A percentile compares a stretch with the other conserved stretches of the same genome.
Conservation (phyloP, 148 eudicot species). For the Rhododendron molle region DNA sequence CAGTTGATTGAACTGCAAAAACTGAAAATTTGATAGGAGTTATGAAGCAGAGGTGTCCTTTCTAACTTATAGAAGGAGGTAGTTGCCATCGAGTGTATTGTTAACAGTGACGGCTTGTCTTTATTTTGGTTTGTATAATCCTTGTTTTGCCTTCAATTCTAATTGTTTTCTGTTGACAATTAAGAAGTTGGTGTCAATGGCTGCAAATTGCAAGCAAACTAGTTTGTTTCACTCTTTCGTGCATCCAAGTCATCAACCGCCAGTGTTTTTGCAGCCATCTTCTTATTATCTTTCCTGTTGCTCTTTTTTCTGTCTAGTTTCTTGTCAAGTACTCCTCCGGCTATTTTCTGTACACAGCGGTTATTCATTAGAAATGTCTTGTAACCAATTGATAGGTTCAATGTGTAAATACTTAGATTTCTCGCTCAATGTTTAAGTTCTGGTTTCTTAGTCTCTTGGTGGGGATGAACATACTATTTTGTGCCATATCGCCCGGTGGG, state of each 20-base stretch:
- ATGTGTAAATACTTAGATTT: not conserved
- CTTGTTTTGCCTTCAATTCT: not conserved
- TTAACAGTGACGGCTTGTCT: not conserved
- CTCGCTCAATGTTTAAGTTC: not conserved
- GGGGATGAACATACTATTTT: too few relatives aligned
- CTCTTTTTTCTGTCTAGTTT: not conserved
- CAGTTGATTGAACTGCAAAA: not conserved
- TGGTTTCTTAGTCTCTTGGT: not conserved
- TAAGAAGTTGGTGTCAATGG: not conserved
- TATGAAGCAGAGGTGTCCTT: not conserved
- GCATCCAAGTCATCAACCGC: not conserved
- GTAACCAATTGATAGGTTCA: not conserved
- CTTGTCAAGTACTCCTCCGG: not conserved
- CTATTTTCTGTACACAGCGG: not conserved
- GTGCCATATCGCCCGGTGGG: too few relatives aligned
- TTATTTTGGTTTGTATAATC: not conserved
- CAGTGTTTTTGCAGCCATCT: not conserved
- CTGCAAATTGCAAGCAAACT: not conserved
- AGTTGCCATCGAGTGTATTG: not conserved
- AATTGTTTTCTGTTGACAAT: not conserved
- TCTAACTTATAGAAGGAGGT: not conserved
- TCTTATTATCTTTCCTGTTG: not conserved
- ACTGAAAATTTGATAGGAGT: not conserved
- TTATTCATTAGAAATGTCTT: too few relatives aligned
- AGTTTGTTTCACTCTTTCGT: not conserved